A percentile compares a stretch with the other conserved stretches of the same genome.
These are phyloP conservation scores for Poa annua DNA, from an alignment of 176 grass and related monocot genomes.

Conservation along the genomic window DNA sequence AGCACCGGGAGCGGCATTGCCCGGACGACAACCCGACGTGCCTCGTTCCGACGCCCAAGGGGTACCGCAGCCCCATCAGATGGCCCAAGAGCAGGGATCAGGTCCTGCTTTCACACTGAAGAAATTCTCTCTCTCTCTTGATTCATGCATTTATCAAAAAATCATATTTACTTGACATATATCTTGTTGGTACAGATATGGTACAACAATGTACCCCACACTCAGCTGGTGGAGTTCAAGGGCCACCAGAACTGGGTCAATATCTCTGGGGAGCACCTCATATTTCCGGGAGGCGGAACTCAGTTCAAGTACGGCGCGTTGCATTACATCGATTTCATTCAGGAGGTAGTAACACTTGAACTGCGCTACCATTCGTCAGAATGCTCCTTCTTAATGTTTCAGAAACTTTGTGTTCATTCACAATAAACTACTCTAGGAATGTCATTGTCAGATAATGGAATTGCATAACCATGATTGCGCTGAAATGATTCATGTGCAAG, in stretches of 20 bases:
- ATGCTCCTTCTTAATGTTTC: background rate
- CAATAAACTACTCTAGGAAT: background rate
- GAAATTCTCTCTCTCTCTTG: background rate
- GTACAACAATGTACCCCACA: conserved; percentile 84
- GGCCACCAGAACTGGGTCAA: conserved; percentile 93
- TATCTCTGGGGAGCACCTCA: conserved; percentile 72
- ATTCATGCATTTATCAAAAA: background rate
- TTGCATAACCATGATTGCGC: too few species aligned
- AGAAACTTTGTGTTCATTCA: background rate
- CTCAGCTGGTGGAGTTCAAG: conserved; percentile 76
- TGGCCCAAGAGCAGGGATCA: conserved; percentile 85
- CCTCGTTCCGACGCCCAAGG: conserved; percentile 65
- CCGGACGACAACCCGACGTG: conserved; percentile 58
- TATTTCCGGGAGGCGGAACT: conserved; percentile 80
- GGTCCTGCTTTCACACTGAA: conserved; percentile 29
- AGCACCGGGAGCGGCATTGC: conserved; percentile 87
- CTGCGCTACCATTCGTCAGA: background rate
- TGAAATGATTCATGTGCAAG: too few species aligned
- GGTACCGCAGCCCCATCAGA: conserved; percentile 57
- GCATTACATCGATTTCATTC: conserved; percentile 87
- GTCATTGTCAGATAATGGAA: background rate
- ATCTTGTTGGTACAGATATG: conserved; percentile 64
- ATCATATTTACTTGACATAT: conserved; percentile 10
- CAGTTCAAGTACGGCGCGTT: conserved; percentile 84
- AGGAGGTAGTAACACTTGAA: conserved; percentile 45